A percentile compares a stretch with the other conserved stretches of the same genome.
Conservation (phyloP, 2,329 filamentous ascomycete genomes). For the Monilinia vaccinii-corymbosi region DNA sequence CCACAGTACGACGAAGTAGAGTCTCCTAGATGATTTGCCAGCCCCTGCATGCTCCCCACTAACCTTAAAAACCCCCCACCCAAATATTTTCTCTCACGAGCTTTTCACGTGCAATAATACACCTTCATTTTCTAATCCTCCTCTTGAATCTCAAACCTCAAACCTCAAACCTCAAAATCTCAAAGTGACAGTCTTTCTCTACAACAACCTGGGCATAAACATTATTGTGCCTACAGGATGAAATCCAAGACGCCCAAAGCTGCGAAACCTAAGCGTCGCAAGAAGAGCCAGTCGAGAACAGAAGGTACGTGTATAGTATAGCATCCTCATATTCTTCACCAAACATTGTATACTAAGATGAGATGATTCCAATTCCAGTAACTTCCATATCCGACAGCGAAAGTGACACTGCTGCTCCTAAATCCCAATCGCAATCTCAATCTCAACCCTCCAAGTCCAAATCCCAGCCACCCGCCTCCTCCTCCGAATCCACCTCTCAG, state of each 20-base stretch:
- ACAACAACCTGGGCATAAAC: background rate
- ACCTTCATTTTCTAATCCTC: background rate
- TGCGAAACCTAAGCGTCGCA: conserved; percentile 7
- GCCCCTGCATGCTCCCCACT: background rate
- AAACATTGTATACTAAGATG: background rate
- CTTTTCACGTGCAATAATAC: conserved; percentile 1
- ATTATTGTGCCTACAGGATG: background rate
- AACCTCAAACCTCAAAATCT: no score
- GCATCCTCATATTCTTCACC: background rate
- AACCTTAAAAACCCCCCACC: background rate
- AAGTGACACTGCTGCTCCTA: background rate
- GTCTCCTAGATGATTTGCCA: background rate
- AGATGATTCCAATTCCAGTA: no score
- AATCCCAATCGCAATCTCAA: no score
- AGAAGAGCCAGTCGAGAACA: conserved; percentile 11
- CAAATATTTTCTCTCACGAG: conserved; percentile 5
- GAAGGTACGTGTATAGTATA: conserved; percentile 8
- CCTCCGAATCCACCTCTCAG: background rate
- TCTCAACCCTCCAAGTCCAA: background rate
- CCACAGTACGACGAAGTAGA: no score
- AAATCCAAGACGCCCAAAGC: background rate
- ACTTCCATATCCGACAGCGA: conserved; percentile 7
- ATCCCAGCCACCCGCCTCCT: background rate
- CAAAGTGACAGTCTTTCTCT: background rate
- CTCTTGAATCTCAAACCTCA: background rate